Percentiles rank a stretch among this genome's conserved stretches.
Evolutionary conservation across 352 stramenopile species (phyloP).

Genomic region (Phytophthora sojae): DNA sequence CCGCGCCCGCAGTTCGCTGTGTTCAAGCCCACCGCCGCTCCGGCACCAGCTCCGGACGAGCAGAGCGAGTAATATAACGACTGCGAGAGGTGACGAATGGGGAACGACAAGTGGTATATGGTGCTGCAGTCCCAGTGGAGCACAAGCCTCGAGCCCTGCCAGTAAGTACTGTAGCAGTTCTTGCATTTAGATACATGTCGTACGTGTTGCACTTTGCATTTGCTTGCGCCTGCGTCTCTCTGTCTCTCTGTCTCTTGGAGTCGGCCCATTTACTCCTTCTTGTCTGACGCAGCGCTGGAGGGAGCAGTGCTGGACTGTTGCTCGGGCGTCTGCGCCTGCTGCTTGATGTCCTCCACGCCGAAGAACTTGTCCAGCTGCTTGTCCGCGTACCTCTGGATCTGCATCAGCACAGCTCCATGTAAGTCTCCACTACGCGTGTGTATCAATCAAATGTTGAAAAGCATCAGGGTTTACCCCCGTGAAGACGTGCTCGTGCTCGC

Average conservation of each 20-base stretch:
- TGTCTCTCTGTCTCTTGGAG: not conserved
- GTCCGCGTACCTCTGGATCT: slow-evolving; percentile 82
- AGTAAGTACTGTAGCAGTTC: slow-evolving; percentile 25
- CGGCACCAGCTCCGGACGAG: slow-evolving; percentile 30
- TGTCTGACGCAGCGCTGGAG: slow-evolving; percentile 12
- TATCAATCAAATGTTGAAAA: not conserved
- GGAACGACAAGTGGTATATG: not conserved
- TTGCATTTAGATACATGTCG: slow-evolving; percentile 43
- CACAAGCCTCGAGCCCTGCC: slow-evolving; percentile 1
- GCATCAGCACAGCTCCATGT: not conserved
- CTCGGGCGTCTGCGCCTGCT: slow-evolving; percentile 31
- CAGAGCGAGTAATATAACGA: slow-evolving; percentile 30
- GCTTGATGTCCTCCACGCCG: slow-evolving; percentile 73
- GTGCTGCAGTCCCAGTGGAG: slow-evolving; percentile 6
- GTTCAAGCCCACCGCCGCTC: slow-evolving; percentile 74
- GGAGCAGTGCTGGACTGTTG: slow-evolving; percentile 10
- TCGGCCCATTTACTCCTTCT: slow-evolving; percentile 31
- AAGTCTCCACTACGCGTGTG: not conserved
- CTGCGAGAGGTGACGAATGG: not conserved
- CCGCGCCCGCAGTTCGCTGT: slow-evolving; percentile 87
- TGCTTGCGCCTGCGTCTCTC: not conserved
- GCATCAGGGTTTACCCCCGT: slow-evolving; percentile 52
- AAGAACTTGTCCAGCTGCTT: slow-evolving; percentile 90
- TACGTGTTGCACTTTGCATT: slow-evolving; percentile 20
- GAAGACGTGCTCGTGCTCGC: slow-evolving; percentile 79